phyloP scores from a whole-genome alignment of 352 stramenopile species.

The Globisporangium iwayamae region DNA sequence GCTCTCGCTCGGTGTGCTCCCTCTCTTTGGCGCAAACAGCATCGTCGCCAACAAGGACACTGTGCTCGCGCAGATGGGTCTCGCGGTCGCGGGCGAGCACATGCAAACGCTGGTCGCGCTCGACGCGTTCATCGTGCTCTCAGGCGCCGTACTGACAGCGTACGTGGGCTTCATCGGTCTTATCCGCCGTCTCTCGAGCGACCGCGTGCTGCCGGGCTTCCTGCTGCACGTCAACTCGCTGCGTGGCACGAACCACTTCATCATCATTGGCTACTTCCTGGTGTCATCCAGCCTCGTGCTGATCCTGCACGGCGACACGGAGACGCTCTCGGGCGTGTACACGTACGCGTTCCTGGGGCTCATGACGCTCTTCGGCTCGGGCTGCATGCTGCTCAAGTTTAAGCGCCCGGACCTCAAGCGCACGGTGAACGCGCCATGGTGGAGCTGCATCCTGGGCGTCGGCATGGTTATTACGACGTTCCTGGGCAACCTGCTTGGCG shows the following conservation, averaged over 20 bases:
- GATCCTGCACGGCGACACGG: slow-evolving; percentile 89
- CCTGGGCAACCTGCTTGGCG: slow-evolving; percentile 80
- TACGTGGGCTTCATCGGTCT: slow-evolving; percentile 93
- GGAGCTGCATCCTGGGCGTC: slow-evolving; percentile 79
- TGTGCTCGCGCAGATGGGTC: slow-evolving; percentile 89
- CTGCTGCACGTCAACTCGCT: slow-evolving; percentile 78
- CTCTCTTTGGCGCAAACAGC: slow-evolving; percentile 62
- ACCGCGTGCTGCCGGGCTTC: slow-evolving; percentile 83
- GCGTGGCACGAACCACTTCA: slow-evolving; percentile 90
- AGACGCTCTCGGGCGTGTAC: slow-evolving; percentile 92
- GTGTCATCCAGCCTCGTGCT: slow-evolving; percentile 87
- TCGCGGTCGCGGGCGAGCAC: slow-evolving; percentile 67
- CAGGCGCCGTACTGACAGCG: slow-evolving; percentile 89
- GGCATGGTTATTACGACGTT: slow-evolving; percentile 82
- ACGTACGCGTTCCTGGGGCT: slow-evolving; percentile 94
- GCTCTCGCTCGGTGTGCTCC: slow-evolving; percentile 88
- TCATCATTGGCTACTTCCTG: slow-evolving; percentile 90
- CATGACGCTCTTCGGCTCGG: slow-evolving; percentile 92
- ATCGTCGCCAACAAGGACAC: slow-evolving; percentile 87
- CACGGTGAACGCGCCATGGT: slow-evolving; percentile 86
- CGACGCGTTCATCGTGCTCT: slow-evolving; percentile 94
- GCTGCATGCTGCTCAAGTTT: slow-evolving; percentile 94
- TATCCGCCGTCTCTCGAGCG: slow-evolving; percentile 89
- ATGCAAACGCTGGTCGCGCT: slow-evolving; percentile 82
- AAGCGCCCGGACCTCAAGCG: slow-evolving; percentile 90